A percentile compares a stretch with the other conserved stretches of the same genome.
Conservation (phyloP, 257 asterid species). For the Schizonepeta tenuifolia region DNA sequence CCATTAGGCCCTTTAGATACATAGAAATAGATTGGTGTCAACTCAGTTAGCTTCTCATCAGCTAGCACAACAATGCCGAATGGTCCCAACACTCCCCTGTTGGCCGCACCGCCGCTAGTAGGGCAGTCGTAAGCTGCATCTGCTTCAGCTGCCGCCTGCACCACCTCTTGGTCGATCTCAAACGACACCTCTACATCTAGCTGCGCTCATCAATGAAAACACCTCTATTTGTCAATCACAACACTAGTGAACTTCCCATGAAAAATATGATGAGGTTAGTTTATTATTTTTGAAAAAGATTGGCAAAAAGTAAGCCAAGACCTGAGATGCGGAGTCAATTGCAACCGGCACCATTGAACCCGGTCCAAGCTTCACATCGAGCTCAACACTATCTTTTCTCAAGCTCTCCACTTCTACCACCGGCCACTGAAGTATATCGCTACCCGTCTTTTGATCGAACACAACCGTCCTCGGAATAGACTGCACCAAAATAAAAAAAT, state of each 20-base stretch:
- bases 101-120: constrained; percentile 63
- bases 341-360: constrained; percentile 60
- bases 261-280: too few species aligned
- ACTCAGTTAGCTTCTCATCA: constrained; percentile 51
- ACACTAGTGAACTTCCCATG: background rate
- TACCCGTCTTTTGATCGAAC: constrained; percentile 61
- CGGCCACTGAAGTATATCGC: constrained; percentile 82
- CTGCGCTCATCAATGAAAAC: constrained; percentile 33
- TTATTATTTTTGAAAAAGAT: too few species aligned
- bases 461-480: constrained; percentile 75
- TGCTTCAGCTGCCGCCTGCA: constrained; percentile 38
- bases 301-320: background rate
- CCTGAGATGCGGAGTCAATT: constrained; percentile 64
- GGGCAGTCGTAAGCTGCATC: constrained; percentile 52
- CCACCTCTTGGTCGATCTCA: constrained; percentile 45
- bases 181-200: constrained; percentile 66
- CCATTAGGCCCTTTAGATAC: constrained; percentile 57
- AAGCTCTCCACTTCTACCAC: constrained; percentile 78
- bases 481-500: constrained; percentile 29
- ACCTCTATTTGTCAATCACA: background rate
- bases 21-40: constrained; percentile 73
- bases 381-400: constrained; percentile 48
- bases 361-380: constrained; percentile 60
- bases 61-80: constrained; percentile 73
- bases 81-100: constrained; percentile 70